Conservation (phyloP, 495 filamentous ascomycete genomes). For the Podospora sp. region DNA sequence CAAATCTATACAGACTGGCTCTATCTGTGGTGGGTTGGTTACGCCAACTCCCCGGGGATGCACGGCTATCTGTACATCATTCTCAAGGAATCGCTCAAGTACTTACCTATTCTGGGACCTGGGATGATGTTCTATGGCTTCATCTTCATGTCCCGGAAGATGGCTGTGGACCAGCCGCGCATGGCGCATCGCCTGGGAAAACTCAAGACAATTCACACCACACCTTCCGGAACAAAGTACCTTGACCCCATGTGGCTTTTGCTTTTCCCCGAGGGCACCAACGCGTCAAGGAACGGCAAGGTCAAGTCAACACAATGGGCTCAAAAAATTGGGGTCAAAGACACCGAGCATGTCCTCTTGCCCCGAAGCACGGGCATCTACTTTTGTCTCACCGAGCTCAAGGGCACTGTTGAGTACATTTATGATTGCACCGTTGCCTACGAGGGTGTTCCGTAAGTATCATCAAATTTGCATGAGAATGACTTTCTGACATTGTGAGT, state of each 20-base stretch:
- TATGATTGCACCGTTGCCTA: slow-evolving; percentile 88
- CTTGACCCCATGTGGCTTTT: slow-evolving; percentile 84
- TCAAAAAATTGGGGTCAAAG: slow-evolving; percentile 64
- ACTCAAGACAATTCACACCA: slow-evolving; percentile 58
- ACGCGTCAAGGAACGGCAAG: slow-evolving; percentile 67
- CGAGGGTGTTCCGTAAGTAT: slow-evolving; percentile 73
- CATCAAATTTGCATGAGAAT: background rate
- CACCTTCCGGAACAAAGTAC: slow-evolving; percentile 54
- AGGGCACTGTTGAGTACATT: slow-evolving; percentile 71
- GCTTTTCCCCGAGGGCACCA: slow-evolving; percentile 84
- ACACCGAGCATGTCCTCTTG: slow-evolving; percentile 68
- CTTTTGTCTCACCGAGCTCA: slow-evolving; percentile 74
- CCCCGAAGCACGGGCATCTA: slow-evolving; percentile 76
- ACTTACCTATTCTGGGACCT: slow-evolving; percentile 71
- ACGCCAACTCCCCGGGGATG: slow-evolving; percentile 65
- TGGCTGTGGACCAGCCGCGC: slow-evolving; percentile 74
- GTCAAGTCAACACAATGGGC: slow-evolving; percentile 67
- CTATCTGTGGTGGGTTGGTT: slow-evolving; percentile 86
- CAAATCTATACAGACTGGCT: slow-evolving; percentile 90
- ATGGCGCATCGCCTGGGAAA: slow-evolving; percentile 69
- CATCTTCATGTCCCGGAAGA: slow-evolving; percentile 82
- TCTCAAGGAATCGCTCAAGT: slow-evolving; percentile 79
- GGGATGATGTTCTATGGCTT: slow-evolving; percentile 85
- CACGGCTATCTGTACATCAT: slow-evolving; percentile 88
- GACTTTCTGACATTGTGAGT: slow-evolving; percentile 18